A percentile compares a stretch with the other conserved stretches of the same genome.
These are phyloP conservation scores for Escovopsis sp. DNA, from an alignment of 2,329 filamentous ascomycete genomes.

Conservation along the genomic window DNA sequence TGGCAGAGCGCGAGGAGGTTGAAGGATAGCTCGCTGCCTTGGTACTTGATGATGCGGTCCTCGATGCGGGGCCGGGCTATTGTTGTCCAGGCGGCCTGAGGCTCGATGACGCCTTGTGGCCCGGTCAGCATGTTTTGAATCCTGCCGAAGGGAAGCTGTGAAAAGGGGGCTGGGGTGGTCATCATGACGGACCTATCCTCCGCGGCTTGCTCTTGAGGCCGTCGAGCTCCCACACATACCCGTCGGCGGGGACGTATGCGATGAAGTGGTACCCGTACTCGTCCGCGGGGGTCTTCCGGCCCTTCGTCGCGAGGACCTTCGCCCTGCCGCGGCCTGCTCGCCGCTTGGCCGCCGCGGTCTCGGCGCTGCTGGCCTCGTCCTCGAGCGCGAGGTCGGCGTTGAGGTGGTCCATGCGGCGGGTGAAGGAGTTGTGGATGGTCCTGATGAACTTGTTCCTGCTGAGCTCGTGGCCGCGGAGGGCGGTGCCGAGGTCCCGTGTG, in stretches of 20 bases:
- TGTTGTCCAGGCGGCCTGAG: slow-evolving; percentile 45
- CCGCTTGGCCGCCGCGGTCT: slow-evolving; percentile 20
- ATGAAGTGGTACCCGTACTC: slow-evolving; percentile 76
- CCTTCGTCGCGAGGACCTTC: slow-evolving; percentile 24
- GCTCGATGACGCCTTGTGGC: slow-evolving; percentile 9
- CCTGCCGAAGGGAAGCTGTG: neutral
- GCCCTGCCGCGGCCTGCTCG: slow-evolving; percentile 22
- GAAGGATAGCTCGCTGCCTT: slow-evolving; percentile 54
- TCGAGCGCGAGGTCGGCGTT: slow-evolving; percentile 52
- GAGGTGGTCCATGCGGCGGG: slow-evolving; percentile 61
- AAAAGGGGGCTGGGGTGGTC: neutral
- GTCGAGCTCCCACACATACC: slow-evolving; percentile 75
- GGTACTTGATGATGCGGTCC: slow-evolving; percentile 51
- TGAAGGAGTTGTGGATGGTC: slow-evolving; percentile 76
- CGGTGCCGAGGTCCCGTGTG: slow-evolving; percentile 53
- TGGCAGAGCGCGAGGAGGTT: slow-evolving; percentile 62
- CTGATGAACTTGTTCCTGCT: slow-evolving; percentile 64
- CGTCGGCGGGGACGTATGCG: slow-evolving; percentile 67
- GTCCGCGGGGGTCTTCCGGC: slow-evolving; percentile 24
- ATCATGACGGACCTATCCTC: slow-evolving; percentile 11
- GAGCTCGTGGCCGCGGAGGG: slow-evolving; percentile 62
- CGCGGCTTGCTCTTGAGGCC: slow-evolving; percentile 60
- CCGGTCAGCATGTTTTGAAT: too few relatives aligned
- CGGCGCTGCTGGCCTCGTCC: slow-evolving; percentile 33
- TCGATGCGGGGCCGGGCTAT: slow-evolving; percentile 50